Base-by-base conservation (phyloP, 164 flowering plant genomes). In the Piper betle region DNA sequence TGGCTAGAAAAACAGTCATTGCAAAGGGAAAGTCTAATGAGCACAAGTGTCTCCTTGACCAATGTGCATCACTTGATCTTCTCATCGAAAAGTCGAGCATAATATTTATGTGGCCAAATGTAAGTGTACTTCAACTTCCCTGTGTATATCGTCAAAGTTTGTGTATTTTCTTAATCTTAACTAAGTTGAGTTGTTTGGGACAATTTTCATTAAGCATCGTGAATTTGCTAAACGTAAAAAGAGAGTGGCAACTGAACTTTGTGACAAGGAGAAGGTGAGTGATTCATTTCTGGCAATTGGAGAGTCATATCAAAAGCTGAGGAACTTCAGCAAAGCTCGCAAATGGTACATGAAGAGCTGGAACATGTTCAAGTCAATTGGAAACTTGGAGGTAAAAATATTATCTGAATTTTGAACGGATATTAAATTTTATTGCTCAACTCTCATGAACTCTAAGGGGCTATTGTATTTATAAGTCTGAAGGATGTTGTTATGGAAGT, bases 191-290 rank as follows among this genome's bases (percentile, higher is more conserved):
- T 25, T 25, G 33, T 25, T 25, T 25, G 33, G 33, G 33, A 25
- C 33, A 25, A 25, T 25, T 25, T 25, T 25, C 33, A 25, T 46
- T 42, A 69, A 94, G 99, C 88, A 82, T 75, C 77, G 59, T 53
- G 86, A 81, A 52, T 87, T 77, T 71, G 84, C 95, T 0, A 88
- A 88, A 74, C 76, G 67, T 71, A 88, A 88, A 83, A 88, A 85
- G 76, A 79, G 63, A 65, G 72, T 91, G 58, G 82, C 95, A 55
- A 72, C 57, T 56, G 88, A 85, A 57, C 96, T 94, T 13, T 77
- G 84, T 66, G 99, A 94, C 80, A 84, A 88, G 69, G 99, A 87
- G 75, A 91, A 88, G 80, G 74, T 86, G 57, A 66, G 87, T 69
- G 99, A 94, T 72, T 82, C 99, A 18, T 81, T 66, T 77, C 71